Conservation (phyloP, 2,329 filamentous ascomycete species). For the Coniochaeta sp. region DNA sequence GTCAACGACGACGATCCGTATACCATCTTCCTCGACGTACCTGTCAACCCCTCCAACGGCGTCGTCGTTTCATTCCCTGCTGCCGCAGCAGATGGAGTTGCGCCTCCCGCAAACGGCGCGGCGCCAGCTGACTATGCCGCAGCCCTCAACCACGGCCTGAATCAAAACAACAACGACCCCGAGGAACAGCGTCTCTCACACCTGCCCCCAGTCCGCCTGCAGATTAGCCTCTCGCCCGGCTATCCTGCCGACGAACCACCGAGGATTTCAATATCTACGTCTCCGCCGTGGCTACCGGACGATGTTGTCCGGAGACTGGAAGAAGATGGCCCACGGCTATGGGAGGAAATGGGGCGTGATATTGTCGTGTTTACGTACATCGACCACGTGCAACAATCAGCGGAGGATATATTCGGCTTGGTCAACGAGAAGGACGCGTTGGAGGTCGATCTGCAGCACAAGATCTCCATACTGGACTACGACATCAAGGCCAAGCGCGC, state of each 20-base stretch:
- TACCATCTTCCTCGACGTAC: constrained; percentile 49
- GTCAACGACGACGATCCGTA: constrained; percentile 34
- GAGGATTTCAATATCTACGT: constrained; percentile 40
- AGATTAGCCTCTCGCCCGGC: constrained; percentile 45
- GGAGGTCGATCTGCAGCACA: constrained; percentile 48
- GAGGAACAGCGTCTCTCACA: constrained; percentile 40
- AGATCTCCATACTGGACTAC: constrained; percentile 69
- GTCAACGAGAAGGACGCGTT: constrained; percentile 40
- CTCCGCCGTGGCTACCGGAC: constrained; percentile 49
- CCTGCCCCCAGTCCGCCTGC: constrained; percentile 49
- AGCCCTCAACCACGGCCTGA: constrained; percentile 6
- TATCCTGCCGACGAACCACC: constrained; percentile 52
- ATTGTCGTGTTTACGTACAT: constrained; percentile 57
- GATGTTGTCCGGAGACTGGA: constrained; percentile 42
- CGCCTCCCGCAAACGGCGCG: constrained; percentile 34
- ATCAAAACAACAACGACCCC: constrained; percentile 28
- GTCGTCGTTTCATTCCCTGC: constrained; percentile 46
- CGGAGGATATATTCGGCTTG: constrained; percentile 55
- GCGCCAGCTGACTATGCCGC: constrained; percentile 12
- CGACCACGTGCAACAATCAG: constrained; percentile 52
- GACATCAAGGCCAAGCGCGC: constrained; percentile 67
- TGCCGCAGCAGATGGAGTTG: constrained; percentile 35
- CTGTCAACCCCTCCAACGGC: constrained; percentile 46
- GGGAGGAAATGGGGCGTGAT: constrained; percentile 55
- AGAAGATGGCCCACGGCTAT: constrained; percentile 43